A percentile compares a stretch with the other conserved stretches of the same genome.
These are phyloP conservation scores for Boletus pseudo-olivaceus DNA, from an alignment of 768 basidiomycete species.

Conservation along the genomic window DNA sequence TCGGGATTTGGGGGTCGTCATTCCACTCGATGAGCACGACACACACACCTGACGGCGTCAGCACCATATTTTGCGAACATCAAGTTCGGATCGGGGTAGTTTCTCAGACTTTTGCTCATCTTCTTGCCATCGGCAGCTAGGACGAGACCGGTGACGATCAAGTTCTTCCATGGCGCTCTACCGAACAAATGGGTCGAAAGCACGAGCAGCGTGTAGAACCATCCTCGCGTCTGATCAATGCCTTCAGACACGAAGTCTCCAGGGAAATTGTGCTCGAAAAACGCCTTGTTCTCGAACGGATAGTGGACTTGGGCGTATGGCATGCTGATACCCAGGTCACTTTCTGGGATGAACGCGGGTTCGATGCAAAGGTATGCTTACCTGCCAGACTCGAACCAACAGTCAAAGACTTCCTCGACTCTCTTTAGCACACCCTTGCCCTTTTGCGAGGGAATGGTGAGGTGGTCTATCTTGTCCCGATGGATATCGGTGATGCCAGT, in stretches of 20 bases:
- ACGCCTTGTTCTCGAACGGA: slow-evolving; percentile 94
- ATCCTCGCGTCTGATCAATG: slow-evolving; percentile 98
- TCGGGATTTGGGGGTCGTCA: neutral
- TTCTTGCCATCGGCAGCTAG: slow-evolving; percentile 97
- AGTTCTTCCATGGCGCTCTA: slow-evolving; percentile 94
- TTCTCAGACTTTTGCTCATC: slow-evolving; percentile 97
- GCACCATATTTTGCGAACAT: slow-evolving; percentile 91
- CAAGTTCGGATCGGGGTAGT: slow-evolving; percentile 94
- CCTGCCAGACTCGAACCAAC: slow-evolving; percentile 99
- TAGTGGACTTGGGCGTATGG: slow-evolving; percentile 97
- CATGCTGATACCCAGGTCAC: slow-evolving; percentile 59
- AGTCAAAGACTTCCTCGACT: slow-evolving; percentile 98
- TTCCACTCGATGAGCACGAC: neutral
- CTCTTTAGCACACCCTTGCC: slow-evolving; percentile 86
- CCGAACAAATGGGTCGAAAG: slow-evolving; percentile 94
- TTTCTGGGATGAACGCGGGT: neutral
- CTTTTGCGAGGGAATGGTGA: slow-evolving; percentile 89
- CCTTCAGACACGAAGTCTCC: slow-evolving; percentile 98
- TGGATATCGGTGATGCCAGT: slow-evolving; percentile 87
- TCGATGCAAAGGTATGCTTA: slow-evolving; percentile 32
- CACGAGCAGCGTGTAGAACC: slow-evolving; percentile 98
- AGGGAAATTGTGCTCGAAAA: slow-evolving; percentile 82
- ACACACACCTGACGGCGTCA: slow-evolving; percentile 79
- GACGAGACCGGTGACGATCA: slow-evolving; percentile 94
- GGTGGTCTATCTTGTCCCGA: slow-evolving; percentile 90